These are phyloP conservation scores for Fusarium duplospermum DNA, from an alignment of 2,329 filamentous ascomycete genomes.

Conservation along the genomic window DNA sequence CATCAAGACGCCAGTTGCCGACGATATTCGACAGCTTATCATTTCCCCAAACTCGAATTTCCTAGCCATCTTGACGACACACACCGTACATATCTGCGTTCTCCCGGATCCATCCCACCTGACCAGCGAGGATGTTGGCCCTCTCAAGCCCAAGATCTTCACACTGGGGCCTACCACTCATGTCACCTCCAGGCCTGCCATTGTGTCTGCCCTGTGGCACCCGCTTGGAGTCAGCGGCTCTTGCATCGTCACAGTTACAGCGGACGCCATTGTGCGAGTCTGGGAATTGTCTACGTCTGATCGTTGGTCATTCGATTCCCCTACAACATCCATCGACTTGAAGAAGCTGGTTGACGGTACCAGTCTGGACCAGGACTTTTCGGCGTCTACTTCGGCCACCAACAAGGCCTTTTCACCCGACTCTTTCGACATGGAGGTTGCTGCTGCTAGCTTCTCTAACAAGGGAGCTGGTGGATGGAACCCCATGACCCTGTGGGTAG, in stretches of 20 bases:
- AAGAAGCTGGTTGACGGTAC: conserved; percentile 89
- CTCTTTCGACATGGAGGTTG: conserved; percentile 92
- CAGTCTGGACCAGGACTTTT: conserved; percentile 84
- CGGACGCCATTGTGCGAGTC: conserved; percentile 86
- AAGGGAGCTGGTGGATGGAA: conserved; percentile 85
- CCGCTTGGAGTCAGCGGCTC: conserved; percentile 85
- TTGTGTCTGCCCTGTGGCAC: conserved; percentile 91
- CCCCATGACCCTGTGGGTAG: conserved; percentile 95
- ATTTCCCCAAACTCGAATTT: conserved; percentile 86
- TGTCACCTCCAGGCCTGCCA: conserved; percentile 83
- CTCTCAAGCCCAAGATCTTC: conserved; percentile 85
- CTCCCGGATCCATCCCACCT: conserved; percentile 85
- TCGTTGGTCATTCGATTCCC: conserved; percentile 87
- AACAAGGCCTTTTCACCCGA: conserved; percentile 90
- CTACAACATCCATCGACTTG: conserved; percentile 86
- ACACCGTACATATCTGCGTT: conserved; percentile 89
- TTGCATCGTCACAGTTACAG: conserved; percentile 88
- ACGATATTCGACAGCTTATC: conserved; percentile 85
- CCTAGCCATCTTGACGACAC: conserved; percentile 85
- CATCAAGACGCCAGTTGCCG: conserved; percentile 81
- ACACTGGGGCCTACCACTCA: conserved; percentile 94
- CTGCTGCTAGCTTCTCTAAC: conserved; percentile 82
- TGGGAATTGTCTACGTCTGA: conserved; percentile 91
- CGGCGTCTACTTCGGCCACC: conserved; percentile 77
- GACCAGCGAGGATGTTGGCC: conserved; percentile 72